Percentiles rank a stretch among this genome's conserved stretches.
Conservation (phyloP, 805 yeast species). For the Kodamaea hsintzibuensis region DNA sequence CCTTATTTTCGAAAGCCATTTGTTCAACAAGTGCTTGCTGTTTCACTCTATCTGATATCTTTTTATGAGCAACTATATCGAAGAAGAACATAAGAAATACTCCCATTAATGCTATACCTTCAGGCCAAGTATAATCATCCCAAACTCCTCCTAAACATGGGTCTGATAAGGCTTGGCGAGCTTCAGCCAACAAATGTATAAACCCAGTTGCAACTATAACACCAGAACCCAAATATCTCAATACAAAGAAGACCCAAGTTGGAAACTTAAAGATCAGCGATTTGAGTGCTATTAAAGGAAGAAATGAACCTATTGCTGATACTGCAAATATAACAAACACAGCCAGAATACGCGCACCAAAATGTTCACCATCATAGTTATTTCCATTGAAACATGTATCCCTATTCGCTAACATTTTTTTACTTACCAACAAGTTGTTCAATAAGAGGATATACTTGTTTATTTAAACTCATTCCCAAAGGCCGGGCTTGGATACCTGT, state of each 20-base stretch:
- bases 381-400: conserved; percentile 14
- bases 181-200: conserved; percentile 36
- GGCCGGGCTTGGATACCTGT: background rate
- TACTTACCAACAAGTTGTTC: background rate
- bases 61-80: conserved; percentile 26
- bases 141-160: conserved; percentile 31
- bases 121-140: conserved; percentile 32
- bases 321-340: conserved; percentile 31
- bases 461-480: background rate
- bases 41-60: conserved; percentile 8
- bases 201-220: conserved; percentile 39
- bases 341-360: conserved; percentile 29
- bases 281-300: conserved; percentile 28
- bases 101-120: conserved; percentile 34
- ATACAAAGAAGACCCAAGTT: conserved; percentile 25
- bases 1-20: background rate
- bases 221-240: conserved; percentile 35
- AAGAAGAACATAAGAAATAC: conserved; percentile 31
- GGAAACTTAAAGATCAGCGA: conserved; percentile 25
- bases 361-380: conserved; percentile 23
- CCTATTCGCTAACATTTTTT: background rate
- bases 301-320: conserved; percentile 31
- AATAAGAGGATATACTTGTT: background rate
- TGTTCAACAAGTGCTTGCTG: background rate
- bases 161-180: conserved; percentile 23